These are phyloP conservation scores for Leishmania braziliensis DNA, from an alignment of 208 protist species.

Conservation along the genomic window DNA sequence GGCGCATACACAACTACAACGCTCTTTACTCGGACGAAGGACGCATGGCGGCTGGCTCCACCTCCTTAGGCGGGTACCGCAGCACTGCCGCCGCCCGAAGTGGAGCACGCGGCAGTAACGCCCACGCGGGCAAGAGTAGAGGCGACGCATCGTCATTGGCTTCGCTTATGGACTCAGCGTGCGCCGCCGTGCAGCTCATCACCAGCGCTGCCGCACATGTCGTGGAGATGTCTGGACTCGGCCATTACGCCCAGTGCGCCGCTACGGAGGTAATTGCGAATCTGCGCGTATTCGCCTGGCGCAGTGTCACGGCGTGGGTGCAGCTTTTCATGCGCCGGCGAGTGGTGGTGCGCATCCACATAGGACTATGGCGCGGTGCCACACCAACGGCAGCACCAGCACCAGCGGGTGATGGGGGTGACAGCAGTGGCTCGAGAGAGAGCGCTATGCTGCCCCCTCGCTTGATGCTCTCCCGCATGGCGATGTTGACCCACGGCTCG, in stretches of 20 bases:
- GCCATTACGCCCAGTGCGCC: background rate
- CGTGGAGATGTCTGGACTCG: constrained; percentile 4
- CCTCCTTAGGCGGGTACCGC: background rate
- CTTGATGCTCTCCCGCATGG: constrained; percentile 7
- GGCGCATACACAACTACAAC: constrained; percentile 3
- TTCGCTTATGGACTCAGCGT: background rate
- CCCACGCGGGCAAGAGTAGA: background rate
- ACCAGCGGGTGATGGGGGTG: background rate
- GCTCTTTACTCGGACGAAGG: background rate
- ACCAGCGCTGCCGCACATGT: background rate
- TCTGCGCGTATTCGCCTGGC: constrained; percentile 26
- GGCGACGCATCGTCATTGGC: background rate
- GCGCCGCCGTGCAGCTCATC: background rate
- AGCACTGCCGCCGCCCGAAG: background rate
- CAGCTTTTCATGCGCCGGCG: constrained; percentile 32
- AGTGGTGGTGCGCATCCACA: constrained; percentile 29
- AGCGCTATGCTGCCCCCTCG: background rate
- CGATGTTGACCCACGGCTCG: constrained; percentile 4
- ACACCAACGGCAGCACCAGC: background rate
- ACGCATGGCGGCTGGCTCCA: background rate
- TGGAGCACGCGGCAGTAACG: background rate
- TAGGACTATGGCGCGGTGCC: background rate
- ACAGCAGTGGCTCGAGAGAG: background rate
- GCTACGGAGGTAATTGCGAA: constrained; percentile 13
- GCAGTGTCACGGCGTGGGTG: constrained; percentile 23